These are phyloP conservation scores for Coix lacrymajobi DNA, from an alignment of 176 grass and related monocot species.

Conservation along the genomic window DNA sequence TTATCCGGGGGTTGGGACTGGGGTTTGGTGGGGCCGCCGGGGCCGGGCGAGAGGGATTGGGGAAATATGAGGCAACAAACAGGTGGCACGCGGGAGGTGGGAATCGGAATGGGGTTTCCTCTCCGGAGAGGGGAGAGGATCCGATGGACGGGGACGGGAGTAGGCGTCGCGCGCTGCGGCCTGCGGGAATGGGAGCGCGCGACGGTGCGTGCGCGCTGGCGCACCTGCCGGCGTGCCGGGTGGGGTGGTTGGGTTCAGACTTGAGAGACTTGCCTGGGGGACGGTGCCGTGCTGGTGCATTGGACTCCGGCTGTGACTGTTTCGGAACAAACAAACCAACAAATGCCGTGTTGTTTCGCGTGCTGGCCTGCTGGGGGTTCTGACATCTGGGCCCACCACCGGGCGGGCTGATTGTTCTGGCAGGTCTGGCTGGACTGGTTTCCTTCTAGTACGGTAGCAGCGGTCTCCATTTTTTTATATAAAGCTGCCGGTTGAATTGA, in stretches of 20 bases:
- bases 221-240: neutral
- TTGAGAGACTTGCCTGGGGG: neutral
- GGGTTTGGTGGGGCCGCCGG: neutral
- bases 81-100: neutral
- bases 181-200: neutral
- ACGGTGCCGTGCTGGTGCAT: neutral
- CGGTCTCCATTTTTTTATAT: neutral
- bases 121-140: neutral
- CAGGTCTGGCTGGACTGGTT: neutral
- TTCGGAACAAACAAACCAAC: slow-evolving; percentile 12
- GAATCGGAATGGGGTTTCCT: neutral
- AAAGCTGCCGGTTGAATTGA: neutral
- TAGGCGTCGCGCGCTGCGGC: neutral
- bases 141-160: neutral
- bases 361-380: neutral
- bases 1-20: neutral
- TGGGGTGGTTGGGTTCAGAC: neutral
- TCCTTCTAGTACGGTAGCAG: no score
- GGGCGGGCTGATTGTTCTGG: neutral
- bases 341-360: slow-evolving; percentile 24
- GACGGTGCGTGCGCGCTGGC: neutral
- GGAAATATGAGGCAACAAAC: neutral
- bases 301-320: neutral
- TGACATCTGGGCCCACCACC: neutral
- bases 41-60: neutral